Conservation (phyloP, 2,329 filamentous ascomycete species). For the Microsporum audouinii region DNA sequence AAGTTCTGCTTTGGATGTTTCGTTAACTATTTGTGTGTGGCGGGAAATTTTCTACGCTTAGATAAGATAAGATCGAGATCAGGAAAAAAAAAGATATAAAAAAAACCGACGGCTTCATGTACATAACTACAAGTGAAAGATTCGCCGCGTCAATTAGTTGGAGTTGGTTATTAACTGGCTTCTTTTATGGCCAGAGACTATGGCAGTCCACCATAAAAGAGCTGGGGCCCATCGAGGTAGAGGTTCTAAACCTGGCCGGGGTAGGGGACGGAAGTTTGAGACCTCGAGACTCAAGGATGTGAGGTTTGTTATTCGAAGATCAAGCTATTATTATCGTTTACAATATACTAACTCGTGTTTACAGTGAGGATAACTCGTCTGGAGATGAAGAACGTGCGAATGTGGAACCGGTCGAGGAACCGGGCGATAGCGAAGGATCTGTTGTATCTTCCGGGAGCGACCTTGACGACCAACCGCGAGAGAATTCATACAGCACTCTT, state of each 20-base stretch:
- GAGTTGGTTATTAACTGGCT: background rate
- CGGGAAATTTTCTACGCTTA: conserved; percentile 36
- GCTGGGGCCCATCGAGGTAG: background rate
- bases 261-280: conserved; percentile 19
- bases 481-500: conserved; percentile 45
- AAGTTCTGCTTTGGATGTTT: background rate
- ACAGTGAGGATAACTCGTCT: background rate
- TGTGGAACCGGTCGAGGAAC: conserved; percentile 10
- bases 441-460: conserved; percentile 30
- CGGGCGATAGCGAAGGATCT: conserved; percentile 18
- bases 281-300: conserved; percentile 24
- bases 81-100: conserved; percentile 13
- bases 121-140: background rate
- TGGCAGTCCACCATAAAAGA: background rate
- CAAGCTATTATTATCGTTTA: background rate
- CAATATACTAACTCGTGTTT: background rate
- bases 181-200: background rate
- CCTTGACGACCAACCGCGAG: conserved; percentile 32
- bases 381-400: background rate
- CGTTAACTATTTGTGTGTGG: conserved; percentile 10
- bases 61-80: conserved; percentile 33
- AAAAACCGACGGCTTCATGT: conserved; percentile 5
- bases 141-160: background rate
- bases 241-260: background rate
- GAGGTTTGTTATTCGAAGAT: background rate